Percentiles rank a stretch among this genome's conserved stretches.
phyloP scores from a whole-genome alignment of 1,284 basidiomycete genomes.

The Cryptococcus jaspeensis region DNA sequence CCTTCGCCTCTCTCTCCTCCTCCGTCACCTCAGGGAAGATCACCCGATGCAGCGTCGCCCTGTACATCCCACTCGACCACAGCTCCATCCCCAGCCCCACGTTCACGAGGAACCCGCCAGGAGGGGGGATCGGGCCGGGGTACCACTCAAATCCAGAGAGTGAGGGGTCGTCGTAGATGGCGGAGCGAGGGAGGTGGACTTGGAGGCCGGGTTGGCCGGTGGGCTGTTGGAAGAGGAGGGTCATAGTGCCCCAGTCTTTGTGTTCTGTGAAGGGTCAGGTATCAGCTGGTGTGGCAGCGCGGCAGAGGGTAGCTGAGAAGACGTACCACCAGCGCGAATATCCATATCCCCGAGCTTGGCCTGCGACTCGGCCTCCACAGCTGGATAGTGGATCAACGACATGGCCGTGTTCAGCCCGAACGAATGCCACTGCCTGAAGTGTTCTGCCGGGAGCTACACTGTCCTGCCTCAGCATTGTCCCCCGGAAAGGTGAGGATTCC shows the following conservation, averaged over 20 bases:
- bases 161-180: not conserved
- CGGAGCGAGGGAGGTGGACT: conserved; percentile 19
- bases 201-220: conserved; percentile 23
- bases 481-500: no score
- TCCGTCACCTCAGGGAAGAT: conserved; percentile 16
- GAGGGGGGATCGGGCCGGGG: conserved; percentile 22
- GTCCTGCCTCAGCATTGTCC: not conserved
- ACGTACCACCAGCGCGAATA: conserved; percentile 24
- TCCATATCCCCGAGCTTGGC: conserved; percentile 13
- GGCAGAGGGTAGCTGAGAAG: not conserved
- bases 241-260: conserved; percentile 30
- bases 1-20: not conserved
- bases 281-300: not conserved
- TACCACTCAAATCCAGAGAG: conserved; percentile 17
- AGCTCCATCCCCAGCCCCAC: conserved; percentile 29
- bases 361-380: conserved; percentile 6
- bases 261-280: conserved; percentile 15
- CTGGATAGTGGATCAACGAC: conserved; percentile 25
- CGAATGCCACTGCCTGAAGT: conserved; percentile 22
- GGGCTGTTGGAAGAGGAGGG: conserved; percentile 25
- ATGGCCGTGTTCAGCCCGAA: conserved; percentile 24
- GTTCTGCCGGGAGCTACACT: conserved; percentile 16
- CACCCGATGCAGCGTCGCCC: conserved; percentile 24
- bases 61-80: conserved; percentile 25
- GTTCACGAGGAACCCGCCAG: conserved; percentile 25